A percentile compares a stretch with the other conserved stretches of the same genome.
phyloP scores from a whole-genome alignment of 345 rosid species.

The Psidium guajava region DNA sequence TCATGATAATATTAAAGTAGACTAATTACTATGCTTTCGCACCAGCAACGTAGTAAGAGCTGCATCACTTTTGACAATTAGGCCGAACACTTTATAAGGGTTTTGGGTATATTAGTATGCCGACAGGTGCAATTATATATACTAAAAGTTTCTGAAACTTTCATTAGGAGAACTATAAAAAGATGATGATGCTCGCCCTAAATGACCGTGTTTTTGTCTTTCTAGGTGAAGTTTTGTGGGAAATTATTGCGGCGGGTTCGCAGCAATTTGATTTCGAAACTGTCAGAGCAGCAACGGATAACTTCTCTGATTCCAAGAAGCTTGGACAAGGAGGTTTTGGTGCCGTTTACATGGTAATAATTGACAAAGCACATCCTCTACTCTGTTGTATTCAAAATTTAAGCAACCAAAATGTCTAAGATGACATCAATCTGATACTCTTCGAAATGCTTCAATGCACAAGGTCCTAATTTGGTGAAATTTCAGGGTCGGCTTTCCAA shows the following conservation, averaged over 20 bases:
- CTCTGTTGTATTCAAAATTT: background rate
- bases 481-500: slow-evolving; percentile 12
- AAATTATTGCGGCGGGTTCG: background rate
- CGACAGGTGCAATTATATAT: background rate
- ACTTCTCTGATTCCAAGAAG: slow-evolving; percentile 19
- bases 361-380: background rate
- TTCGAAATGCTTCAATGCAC: background rate
- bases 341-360: slow-evolving; percentile 14
- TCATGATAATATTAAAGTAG: background rate
- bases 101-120: background rate
- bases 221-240: background rate
- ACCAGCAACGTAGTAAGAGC: background rate
- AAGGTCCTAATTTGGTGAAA: background rate
- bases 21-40: background rate
- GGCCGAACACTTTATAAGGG: background rate
- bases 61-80: background rate
- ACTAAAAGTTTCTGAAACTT: background rate
- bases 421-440: background rate
- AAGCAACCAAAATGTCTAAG: background rate
- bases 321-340: slow-evolving; percentile 23
- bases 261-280: slow-evolving; percentile 4
- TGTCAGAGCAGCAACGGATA: slow-evolving; percentile 3
- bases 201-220: background rate
- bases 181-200: background rate
- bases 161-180: background rate